phyloP scores from a whole-genome alignment of 169 alveolate genomes.

The Cryptosporidium canis region DNA sequence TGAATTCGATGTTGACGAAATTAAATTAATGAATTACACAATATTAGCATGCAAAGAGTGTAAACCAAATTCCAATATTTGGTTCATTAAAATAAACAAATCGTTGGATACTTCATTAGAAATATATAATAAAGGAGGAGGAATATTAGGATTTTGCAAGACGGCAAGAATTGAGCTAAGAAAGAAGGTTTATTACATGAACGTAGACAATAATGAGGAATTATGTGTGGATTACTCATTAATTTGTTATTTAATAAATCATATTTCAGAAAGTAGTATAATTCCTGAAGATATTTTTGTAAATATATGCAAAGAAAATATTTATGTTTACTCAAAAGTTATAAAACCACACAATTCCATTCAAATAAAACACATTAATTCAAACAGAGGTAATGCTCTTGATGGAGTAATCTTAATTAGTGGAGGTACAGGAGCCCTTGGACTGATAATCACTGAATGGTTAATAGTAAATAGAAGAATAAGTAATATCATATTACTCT shows the following conservation, averaged over 20 bases:
- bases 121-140: neutral
- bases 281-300: slow-evolving; percentile 2
- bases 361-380: neutral
- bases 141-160: slow-evolving; percentile 44
- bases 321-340: slow-evolving; percentile 3
- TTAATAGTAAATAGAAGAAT: slow-evolving; percentile 19
- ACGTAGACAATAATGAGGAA: neutral
- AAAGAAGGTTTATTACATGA: slow-evolving; percentile 5
- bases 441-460: slow-evolving; percentile 78
- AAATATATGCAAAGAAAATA: neutral
- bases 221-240: neutral
- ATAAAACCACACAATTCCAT: neutral
- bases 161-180: slow-evolving; percentile 51
- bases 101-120: neutral
- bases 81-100: slow-evolving; percentile 29
- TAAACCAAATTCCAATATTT: neutral
- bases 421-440: slow-evolving; percentile 80
- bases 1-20: neutral
- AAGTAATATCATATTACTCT: slow-evolving; percentile 15
- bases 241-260: neutral
- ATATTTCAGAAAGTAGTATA: neutral
- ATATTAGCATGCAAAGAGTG: neutral
- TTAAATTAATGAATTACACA: slow-evolving; percentile 21
- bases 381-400: neutral
- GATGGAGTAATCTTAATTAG: slow-evolving; percentile 42